Base-by-base conservation (phyloP, 2,329 filamentous ascomycete genomes). In the Arthrobotrys megalospora region DNA sequence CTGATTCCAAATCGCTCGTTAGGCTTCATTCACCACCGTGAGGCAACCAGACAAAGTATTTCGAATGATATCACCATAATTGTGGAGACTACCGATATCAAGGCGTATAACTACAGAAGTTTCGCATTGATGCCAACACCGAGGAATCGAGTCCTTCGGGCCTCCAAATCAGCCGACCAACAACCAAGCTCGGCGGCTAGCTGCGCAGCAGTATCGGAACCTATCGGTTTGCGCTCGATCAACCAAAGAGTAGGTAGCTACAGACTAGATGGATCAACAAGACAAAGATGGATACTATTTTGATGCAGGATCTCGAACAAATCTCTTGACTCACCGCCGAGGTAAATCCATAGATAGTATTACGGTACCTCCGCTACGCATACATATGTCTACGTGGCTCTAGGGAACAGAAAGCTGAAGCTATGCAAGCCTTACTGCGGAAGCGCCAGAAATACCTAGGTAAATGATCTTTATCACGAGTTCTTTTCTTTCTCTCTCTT, bases 1-100 rank as follows among this genome's bases (percentile, higher is more conserved):
- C 19, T 43, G 16, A 43, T 77, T 77, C 66, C 73, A 77, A 77
- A 77, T 77, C 60, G 43, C 43, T 38, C 19, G 14, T 52, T 63
- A 77, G 73, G 73, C 73, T 71, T 77, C 73, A 71, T 32, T 12
- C 36, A 12, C 48, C 16, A 66, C 32, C 21, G 21, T 28, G 65
- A 77, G 65, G 58, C 65, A 63, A n/a, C 28, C 63, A 28, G 63
- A 50, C 28, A 67, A 55, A 6, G 34, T 11, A 69, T 41, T 69
- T 45, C 58, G 53, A 28, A 53, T 63, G 55, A 76, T 69, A 63
- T 68, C 58, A 69, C 24, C 8, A 6, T 14, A 50, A 47, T n/a
- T 47, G 28, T 62, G 28, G 45, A 53, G 8, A 41, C 32, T 48
- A 53, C 36, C 58, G 21, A 32, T 55, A 24, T 63, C 34, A 34